Percentiles rank a stretch among this genome's conserved stretches.
Evolutionary conservation across 805 yeast species (phyloP).

Genomic region (Saccharomyces eubayanus): DNA sequence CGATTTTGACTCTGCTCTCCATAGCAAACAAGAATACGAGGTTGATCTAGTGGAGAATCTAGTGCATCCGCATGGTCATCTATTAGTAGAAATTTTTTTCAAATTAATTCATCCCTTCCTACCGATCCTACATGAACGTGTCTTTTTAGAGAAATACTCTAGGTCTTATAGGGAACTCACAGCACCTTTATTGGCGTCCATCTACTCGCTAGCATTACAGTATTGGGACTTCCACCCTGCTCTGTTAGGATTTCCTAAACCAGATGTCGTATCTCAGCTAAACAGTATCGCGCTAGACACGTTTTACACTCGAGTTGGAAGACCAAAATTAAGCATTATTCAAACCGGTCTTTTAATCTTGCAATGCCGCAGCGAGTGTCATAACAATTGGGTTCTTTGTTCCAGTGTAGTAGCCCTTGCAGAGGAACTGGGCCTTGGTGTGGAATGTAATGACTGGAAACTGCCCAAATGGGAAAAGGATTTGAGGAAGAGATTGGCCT

Average conservation of each 20-base stretch:
- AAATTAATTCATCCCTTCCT: conserved; percentile 83
- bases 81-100: conserved; percentile 70
- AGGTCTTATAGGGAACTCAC: conserved; percentile 87
- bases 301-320: conserved; percentile 63
- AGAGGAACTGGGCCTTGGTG: conserved; percentile 83
- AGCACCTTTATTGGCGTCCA: conserved; percentile 86
- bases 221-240: conserved; percentile 83
- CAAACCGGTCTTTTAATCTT: conserved; percentile 78
- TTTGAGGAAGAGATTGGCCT: conserved; percentile 75
- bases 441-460: conserved; percentile 88
- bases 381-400: conserved; percentile 76
- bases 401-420: conserved; percentile 82
- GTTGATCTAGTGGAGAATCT: conserved; percentile 77
- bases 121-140: conserved; percentile 85
- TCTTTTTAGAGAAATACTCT: conserved; percentile 82
- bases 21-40: conserved; percentile 60
- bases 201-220: conserved; percentile 77
- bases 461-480: conserved; percentile 94
- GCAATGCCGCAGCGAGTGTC: conserved; percentile 48
- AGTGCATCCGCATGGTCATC: conserved; percentile 88
- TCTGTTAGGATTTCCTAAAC: conserved; percentile 67
- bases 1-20: conserved; percentile 66
- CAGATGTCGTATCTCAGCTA: conserved; percentile 57
- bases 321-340: conserved; percentile 86
- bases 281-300: conserved; percentile 59